Evolutionary conservation across 257 asterid genomes (phyloP), one percentile per base, ranked within the genome.

Genomic region (Verbascum thapsus): DNA sequence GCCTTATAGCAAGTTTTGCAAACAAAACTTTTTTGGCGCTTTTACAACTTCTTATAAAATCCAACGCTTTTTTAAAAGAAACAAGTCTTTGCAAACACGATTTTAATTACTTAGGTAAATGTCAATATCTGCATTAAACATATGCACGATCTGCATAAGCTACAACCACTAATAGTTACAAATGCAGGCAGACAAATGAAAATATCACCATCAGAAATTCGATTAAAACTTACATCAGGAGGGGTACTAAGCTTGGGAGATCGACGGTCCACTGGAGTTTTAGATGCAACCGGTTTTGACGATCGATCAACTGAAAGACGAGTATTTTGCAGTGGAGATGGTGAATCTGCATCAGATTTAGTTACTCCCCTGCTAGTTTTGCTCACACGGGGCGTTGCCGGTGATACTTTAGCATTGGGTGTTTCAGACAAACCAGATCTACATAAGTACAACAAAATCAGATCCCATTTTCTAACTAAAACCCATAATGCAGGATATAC

Each of bases 381-480:
- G 72, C 72, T 80, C 43, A 67, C 56, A 54, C 88, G 75, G 22
- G 88, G 81, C 26, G 85, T 61, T 17, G 75, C 74, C 8, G 85
- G 78, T 3, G 86, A 68, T 38, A 77, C 63, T 60, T 85, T 83
- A 17, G 76, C 57, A 55, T 76, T 88, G 22, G 94, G 96, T 64
- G 86, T 81, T 63, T 76, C 87, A 47, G 79, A 63, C 53, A 76
- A 54, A 8, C 82, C 61, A 67, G 95, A 81, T 83, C 95, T 86
- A 58, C 11, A 50, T 20, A 58, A 61, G 12, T 50, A 72, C 41
- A 68, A 35, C 40, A 66, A 43, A 57, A 30, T 64, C n/a, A 30
- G 60, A 44, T 37, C 58, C 60, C 50, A 20, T 18, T 60, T 61
- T 69, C 49, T 0, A 53, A 68, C 40, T 26, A 38, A 32, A 53